A percentile compares a stretch with the other conserved stretches of the same genome.
phyloP scores from a whole-genome alignment of 495 filamentous ascomycete species.

The Penicillium taxi region DNA sequence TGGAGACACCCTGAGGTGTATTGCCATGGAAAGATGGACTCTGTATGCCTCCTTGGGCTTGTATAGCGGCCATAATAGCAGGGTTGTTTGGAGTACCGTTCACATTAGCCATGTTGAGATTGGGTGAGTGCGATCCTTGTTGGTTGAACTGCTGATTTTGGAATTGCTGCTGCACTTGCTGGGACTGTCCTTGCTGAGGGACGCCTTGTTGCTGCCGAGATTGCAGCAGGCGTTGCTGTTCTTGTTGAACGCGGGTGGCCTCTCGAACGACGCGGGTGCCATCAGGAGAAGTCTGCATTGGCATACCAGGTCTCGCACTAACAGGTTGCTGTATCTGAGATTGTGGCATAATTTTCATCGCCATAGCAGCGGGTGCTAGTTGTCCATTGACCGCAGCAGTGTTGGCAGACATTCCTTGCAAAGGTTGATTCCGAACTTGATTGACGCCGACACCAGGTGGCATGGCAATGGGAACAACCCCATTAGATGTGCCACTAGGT shows the following conservation, averaged over 20 bases:
- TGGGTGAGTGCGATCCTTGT: slow-evolving; percentile 40
- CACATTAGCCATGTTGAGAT: slow-evolving; percentile 36
- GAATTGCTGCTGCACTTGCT: slow-evolving; percentile 36
- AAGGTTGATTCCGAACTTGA: slow-evolving; percentile 31
- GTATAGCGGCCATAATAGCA: slow-evolving; percentile 46
- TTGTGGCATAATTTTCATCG: slow-evolving; percentile 63
- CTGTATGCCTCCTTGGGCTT: slow-evolving; percentile 41
- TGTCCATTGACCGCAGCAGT: slow-evolving; percentile 33
- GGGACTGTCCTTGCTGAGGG: slow-evolving; percentile 29
- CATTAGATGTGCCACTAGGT: slow-evolving; percentile 26
- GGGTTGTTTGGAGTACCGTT: slow-evolving; percentile 48
- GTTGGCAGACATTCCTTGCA: slow-evolving; percentile 35
- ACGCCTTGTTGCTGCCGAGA: slow-evolving; percentile 48
- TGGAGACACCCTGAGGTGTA: slow-evolving; percentile 38
- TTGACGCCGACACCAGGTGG: slow-evolving; percentile 29
- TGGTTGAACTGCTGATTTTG: slow-evolving; percentile 34
- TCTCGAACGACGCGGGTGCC: slow-evolving; percentile 49
- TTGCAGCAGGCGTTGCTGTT: slow-evolving; percentile 58
- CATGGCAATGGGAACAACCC: slow-evolving; percentile 32
- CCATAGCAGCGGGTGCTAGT: slow-evolving; percentile 47
- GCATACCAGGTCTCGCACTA: slow-evolving; percentile 52
- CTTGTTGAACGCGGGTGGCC: slow-evolving; percentile 56
- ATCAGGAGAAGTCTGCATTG: slow-evolving; percentile 46
- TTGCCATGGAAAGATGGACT: slow-evolving; percentile 42
- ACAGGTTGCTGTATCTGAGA: slow-evolving; percentile 58